Base-by-base conservation (phyloP, 805 yeast species). In the Candida argentea region DNA sequence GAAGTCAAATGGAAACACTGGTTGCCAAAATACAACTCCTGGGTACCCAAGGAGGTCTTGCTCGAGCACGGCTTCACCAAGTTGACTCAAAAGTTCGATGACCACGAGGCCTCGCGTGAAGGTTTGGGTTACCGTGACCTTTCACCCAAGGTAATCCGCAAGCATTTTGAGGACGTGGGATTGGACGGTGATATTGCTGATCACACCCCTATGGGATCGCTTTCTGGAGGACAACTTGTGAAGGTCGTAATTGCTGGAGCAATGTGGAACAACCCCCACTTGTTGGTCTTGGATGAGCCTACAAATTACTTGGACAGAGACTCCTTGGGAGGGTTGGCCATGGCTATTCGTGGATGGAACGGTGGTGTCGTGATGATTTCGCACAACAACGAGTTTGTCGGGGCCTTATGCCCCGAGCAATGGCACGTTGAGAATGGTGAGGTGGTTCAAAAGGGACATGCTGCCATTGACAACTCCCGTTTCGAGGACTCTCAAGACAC, bases 311-410 rank as follows among this genome's bases (percentile, higher is more conserved):
- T 89, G 61, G 98, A 89, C 60, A 80, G 98, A 68, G 98, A 89
- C 56, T 87, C 97, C 15, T 69, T 89, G 37, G 98, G 97, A 57
- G 98, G 96, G 26, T 70, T 89, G 43, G 97, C 98, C 16, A 76
- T 89, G 45, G 98, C 98, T 28, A 91, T 89, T 50, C 78, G 96
- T 59, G 96, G 89, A 55, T 89, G 97, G 97, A 59, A 73, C 38
- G 98, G 98, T 52, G 97, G 96, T 64, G 97, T 89, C 37, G 93
- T 89, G 34, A 84, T 89, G 94, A 89, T 89, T 61, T 87, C 97
- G 38, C 98, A 89, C 66, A 89, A 89, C 66, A 79, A 78, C 48
- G 98, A 89, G 60, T 89, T 89, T 43, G 95, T 87, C 24, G 94
- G 96, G 31, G 97, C 97, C 5, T 62, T 89, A 46, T 87, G 97